phyloP scores from a whole-genome alignment of 257 asterid species.

The Anisodus acutangulus region DNA sequence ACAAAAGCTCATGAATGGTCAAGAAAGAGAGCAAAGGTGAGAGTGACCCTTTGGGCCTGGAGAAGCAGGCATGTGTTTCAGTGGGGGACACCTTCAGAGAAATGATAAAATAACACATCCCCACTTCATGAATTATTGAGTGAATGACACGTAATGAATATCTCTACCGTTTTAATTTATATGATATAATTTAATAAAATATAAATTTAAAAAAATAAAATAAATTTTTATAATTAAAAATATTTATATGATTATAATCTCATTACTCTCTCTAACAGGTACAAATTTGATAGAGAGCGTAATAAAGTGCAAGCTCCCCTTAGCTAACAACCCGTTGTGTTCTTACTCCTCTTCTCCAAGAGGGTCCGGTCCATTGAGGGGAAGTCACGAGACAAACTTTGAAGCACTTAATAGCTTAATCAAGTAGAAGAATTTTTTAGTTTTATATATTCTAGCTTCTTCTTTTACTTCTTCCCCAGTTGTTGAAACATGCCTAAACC shows the following conservation, averaged over 20 bases:
- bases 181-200: too few species aligned
- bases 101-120: background rate
- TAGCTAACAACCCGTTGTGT: background rate
- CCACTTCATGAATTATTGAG: conserved; percentile 19
- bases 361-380: conserved; percentile 25
- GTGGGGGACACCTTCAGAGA: conserved; percentile 54
- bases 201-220: too few species aligned
- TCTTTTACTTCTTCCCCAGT: conserved; percentile 9
- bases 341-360: background rate
- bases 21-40: conserved; percentile 30
- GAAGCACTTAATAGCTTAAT: background rate
- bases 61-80: conserved; percentile 75
- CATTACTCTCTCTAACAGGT: too few species aligned
- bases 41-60: conserved; percentile 46
- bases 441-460: background rate
- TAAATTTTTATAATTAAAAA: too few species aligned
- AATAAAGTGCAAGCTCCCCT: background rate
- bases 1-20: conserved; percentile 46
- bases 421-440: background rate
- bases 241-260: too few species aligned
- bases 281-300: background rate
- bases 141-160: background rate
- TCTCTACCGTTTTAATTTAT: too few species aligned
- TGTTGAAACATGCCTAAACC: conserved; percentile 81
- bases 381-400: conserved; percentile 23